These are phyloP conservation scores for Crithidia mellificae DNA, from an alignment of 208 protist genomes.

Conservation along the genomic window DNA sequence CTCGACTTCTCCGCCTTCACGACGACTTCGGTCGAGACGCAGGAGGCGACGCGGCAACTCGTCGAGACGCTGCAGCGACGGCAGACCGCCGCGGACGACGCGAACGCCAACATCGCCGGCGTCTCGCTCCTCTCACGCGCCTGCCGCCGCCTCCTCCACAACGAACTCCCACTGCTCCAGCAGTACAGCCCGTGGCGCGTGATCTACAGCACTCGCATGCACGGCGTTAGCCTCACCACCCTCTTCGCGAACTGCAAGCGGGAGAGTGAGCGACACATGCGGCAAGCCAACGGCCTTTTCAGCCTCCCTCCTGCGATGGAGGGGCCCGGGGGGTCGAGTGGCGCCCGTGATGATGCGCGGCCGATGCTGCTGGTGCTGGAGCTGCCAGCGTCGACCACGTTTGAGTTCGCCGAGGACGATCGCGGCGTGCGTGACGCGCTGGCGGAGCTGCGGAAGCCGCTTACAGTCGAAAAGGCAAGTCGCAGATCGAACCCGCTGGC, in stretches of 20 bases:
- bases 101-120: conserved; percentile 14
- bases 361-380: conserved; percentile 76
- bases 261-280: conserved; percentile 30
- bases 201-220: conserved; percentile 74
- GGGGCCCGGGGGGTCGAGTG: neutral
- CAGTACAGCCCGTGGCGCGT: conserved; percentile 72
- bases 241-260: conserved; percentile 57
- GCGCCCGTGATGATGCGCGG: neutral
- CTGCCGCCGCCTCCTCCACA: conserved; percentile 61
- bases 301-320: conserved; percentile 6
- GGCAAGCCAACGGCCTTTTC: conserved; percentile 8
- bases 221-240: conserved; percentile 59
- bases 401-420: conserved; percentile 40
- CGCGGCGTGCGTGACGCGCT: conserved; percentile 39
- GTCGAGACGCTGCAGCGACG: conserved; percentile 31
- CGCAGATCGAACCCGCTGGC: neutral
- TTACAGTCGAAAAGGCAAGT: neutral
- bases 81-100: conserved; percentile 15
- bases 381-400: conserved; percentile 39
- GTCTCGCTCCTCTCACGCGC: conserved; percentile 46
- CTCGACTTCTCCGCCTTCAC: conserved; percentile 79
- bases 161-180: conserved; percentile 52
- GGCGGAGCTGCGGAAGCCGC: neutral
- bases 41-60: conserved; percentile 41
- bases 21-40: conserved; percentile 53